Base-by-base conservation (phyloP, 768 basidiomycete species). In the Plicaturopsis crispa region DNA sequence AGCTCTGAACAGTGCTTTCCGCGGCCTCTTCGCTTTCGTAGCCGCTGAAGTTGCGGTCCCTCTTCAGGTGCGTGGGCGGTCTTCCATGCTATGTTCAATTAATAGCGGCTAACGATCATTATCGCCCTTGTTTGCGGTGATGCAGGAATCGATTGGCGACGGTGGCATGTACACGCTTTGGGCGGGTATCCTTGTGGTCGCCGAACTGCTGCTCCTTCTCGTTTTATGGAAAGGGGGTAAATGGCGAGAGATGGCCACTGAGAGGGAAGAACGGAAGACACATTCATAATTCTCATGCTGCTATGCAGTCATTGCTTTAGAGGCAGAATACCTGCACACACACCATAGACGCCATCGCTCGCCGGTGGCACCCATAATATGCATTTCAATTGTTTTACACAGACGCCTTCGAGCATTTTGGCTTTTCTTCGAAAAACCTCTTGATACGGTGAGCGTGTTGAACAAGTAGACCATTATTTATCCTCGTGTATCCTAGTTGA, bases 121-220 rank as follows among this genome's bases (percentile, higher is more conserved):
- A 31, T 37, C 12, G 33, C 13, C n/a, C 31, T 45, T 24, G 43
- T 16, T 1, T 26, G n/a, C 13, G 14, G 20, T 36, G n/a, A 8
- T 43, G 4, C 47, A 86, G 71, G 68, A 79, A 40, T 63, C 71
- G 1, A 64, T 88, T 21, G 89, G 88, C 0, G 88, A 91, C 49
- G 88, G 88, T 52, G 69, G 86, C 54, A 63, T 83, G 41, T 91
- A 88, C 53, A 80, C 83, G 1, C 65, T 86, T 2, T 83, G 75
- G 60, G 63, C 68, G 0, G 70, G 69, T 1, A 21, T 79, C 1
- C 33, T 74, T 33, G 43, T 66, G 5, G 32, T 68, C 36, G 58
- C 60, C 33, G 68, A 67, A 36, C 43, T 64, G 4, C 55, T 73
- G n/a, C 53, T 75, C 23, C 34, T 73, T 7, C 49, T 75, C 4